Conservation (phyloP, 1,139 yeast species). For the Scheffersomyces cryptocercus region DNA sequence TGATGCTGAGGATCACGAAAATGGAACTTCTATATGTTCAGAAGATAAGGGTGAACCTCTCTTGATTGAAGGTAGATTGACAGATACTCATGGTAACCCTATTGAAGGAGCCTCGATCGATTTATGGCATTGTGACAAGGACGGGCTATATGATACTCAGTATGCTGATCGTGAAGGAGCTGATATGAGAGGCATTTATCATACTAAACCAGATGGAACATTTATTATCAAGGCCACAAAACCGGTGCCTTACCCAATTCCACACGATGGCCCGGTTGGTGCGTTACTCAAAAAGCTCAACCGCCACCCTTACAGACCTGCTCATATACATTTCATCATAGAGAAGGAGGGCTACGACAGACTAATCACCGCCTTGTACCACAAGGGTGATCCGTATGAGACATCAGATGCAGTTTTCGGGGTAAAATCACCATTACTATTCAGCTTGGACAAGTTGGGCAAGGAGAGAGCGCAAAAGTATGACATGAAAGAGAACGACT, state of each 20-base stretch:
- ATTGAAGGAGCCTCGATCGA: conserved; percentile 28
- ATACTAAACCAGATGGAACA: conserved; percentile 26
- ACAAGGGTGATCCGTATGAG: conserved; percentile 30
- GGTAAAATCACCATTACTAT: conserved; percentile 21
- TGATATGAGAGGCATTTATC: conserved; percentile 30
- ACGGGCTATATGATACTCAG: conserved; percentile 40
- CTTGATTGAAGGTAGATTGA: conserved; percentile 20
- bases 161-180: conserved; percentile 7
- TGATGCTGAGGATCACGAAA: conserved; percentile 26
- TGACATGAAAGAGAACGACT: conserved; percentile 22
- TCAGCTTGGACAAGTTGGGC: conserved; percentile 20
- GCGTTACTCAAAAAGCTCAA: conserved; percentile 26
- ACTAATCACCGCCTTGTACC: conserved; percentile 31
- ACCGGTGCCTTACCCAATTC: conserved; percentile 40
- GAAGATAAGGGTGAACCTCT: conserved; percentile 31
- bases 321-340: conserved; percentile 33
- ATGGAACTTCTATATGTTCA: conserved; percentile 27
- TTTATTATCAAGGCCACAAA: conserved; percentile 28
- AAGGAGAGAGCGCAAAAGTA: conserved; percentile 18
- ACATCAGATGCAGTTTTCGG: conserved; percentile 33
- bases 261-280: conserved; percentile 43
- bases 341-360: conserved; percentile 27
- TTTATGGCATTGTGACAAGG: conserved; percentile 40
- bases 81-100: conserved; percentile 28
- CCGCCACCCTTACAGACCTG: conserved; percentile 40